Conservation (phyloP, 129 eudicot genomes). For the Helichrysum umbraculigerum region DNA sequence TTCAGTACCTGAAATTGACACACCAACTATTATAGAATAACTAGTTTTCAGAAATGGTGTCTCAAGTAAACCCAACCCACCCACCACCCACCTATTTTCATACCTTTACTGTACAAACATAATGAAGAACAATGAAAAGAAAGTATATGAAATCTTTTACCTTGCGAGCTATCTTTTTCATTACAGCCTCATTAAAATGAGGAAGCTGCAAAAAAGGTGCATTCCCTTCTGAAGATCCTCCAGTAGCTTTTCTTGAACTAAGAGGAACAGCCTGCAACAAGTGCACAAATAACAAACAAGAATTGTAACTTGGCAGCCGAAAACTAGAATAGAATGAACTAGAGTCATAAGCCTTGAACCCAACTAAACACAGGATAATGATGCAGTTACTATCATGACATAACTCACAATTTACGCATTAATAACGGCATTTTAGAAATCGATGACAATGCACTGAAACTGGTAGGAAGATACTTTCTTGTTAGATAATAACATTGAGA, state of each 20-base stretch:
- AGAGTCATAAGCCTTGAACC: background rate
- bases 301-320: background rate
- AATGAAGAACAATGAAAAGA: too few species aligned
- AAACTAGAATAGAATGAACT: constrained; percentile 13
- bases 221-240: constrained; percentile 72
- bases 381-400: constrained; percentile 5
- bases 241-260: constrained; percentile 73
- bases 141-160: constrained; percentile 25
- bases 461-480: background rate
- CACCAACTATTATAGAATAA: too few species aligned
- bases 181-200: constrained; percentile 68
- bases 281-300: constrained; percentile 3
- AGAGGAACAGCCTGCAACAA: constrained; percentile 90
- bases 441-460: background rate
- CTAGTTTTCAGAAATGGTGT: too few species aligned
- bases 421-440: background rate
- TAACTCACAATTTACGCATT: background rate
- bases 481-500: background rate
- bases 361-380: background rate
- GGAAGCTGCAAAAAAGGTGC: constrained; percentile 98
- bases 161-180: constrained; percentile 81
- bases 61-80: too few species aligned
- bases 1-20: too few species aligned
- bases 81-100: too few species aligned
- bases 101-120: too few species aligned